A percentile compares a stretch with the other conserved stretches of the same genome.
Evolutionary conservation across 2,329 filamentous ascomycete species (phyloP).

Genomic region (Atkinsonella hypoxylon): DNA sequence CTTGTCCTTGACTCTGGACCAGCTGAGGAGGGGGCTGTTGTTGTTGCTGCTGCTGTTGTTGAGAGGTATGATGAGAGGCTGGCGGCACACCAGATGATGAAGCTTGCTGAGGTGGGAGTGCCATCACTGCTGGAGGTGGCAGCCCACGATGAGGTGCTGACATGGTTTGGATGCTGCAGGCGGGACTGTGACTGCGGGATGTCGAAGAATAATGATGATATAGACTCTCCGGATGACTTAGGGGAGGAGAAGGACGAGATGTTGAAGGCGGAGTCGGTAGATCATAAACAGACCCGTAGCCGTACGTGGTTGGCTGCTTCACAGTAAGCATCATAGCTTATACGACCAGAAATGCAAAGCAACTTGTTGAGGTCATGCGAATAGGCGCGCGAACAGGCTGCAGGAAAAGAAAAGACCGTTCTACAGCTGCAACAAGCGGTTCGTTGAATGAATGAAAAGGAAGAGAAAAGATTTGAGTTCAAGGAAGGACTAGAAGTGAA

Average conservation of each 20-base stretch:
- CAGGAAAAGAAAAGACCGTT: background rate
- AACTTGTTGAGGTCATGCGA: slow-evolving; percentile 18
- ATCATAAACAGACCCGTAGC: slow-evolving; percentile 50
- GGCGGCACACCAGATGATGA: slow-evolving; percentile 16
- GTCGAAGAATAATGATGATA: slow-evolving; percentile 28
- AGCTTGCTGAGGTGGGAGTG: slow-evolving; percentile 38
- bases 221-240: slow-evolving; percentile 35
- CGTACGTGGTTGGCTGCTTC: slow-evolving; percentile 47
- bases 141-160: slow-evolving; percentile 57
- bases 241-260: slow-evolving; percentile 42
- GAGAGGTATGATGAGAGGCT: slow-evolving; percentile 15
- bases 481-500: slow-evolving; percentile 2
- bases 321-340: slow-evolving; percentile 46
- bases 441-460: background rate
- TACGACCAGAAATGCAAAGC: slow-evolving; percentile 13
- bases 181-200: slow-evolving; percentile 34
- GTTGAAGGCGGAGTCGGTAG: slow-evolving; percentile 46
- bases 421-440: background rate
- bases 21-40: slow-evolving; percentile 12
- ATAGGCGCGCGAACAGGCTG: background rate
- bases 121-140: slow-evolving; percentile 56
- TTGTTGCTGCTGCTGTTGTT: slow-evolving; percentile 7
- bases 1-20: slow-evolving; percentile 14
- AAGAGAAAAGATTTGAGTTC: background rate
- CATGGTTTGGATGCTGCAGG: slow-evolving; percentile 41